A percentile compares a stretch with the other conserved stretches of the same genome.
These are phyloP conservation scores for Brettanomyces anomalus DNA, from an alignment of 805 yeast species.

Conservation along the genomic window DNA sequence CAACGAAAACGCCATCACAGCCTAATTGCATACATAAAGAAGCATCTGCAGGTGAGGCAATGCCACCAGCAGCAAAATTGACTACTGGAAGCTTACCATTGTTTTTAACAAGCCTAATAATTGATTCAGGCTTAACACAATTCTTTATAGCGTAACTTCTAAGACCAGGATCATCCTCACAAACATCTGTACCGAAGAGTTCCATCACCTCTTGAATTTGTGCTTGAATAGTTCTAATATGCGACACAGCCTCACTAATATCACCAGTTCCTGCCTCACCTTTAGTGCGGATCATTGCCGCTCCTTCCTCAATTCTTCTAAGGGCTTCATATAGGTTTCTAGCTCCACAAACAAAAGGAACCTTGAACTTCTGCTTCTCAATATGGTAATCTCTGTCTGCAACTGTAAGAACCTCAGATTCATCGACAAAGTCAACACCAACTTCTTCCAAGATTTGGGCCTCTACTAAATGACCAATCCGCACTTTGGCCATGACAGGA, in stretches of 20 bases:
- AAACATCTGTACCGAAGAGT: slow-evolving; percentile 10
- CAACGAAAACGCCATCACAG: slow-evolving; percentile 73
- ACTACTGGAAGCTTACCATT: slow-evolving; percentile 69
- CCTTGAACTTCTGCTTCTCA: slow-evolving; percentile 46
- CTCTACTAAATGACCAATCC: slow-evolving; percentile 78
- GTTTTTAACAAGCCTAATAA: slow-evolving; percentile 39
- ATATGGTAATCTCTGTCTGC: slow-evolving; percentile 68
- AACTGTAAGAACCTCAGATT: slow-evolving; percentile 76
- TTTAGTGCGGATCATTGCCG: slow-evolving; percentile 80
- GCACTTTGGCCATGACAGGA: slow-evolving; percentile 80
- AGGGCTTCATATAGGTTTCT: slow-evolving; percentile 75
- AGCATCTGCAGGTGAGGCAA: slow-evolving; percentile 84
- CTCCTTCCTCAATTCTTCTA: slow-evolving; percentile 72
- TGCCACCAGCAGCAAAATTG: slow-evolving; percentile 84
- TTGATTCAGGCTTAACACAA: slow-evolving; percentile 50
- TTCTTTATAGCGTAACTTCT: slow-evolving; percentile 43
- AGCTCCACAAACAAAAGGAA: slow-evolving; percentile 82
- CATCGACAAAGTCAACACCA: slow-evolving; percentile 74
- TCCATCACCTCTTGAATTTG: slow-evolving; percentile 41
- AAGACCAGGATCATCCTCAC: slow-evolving; percentile 34
- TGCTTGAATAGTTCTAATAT: slow-evolving; percentile 50
- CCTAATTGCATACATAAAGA: slow-evolving; percentile 76
- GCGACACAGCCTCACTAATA: slow-evolving; percentile 73
- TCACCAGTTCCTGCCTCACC: slow-evolving; percentile 92
- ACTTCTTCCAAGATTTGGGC: slow-evolving; percentile 69